phyloP scores from a whole-genome alignment of 352 stramenopile species.

The Phytophthora vignae region DNA sequence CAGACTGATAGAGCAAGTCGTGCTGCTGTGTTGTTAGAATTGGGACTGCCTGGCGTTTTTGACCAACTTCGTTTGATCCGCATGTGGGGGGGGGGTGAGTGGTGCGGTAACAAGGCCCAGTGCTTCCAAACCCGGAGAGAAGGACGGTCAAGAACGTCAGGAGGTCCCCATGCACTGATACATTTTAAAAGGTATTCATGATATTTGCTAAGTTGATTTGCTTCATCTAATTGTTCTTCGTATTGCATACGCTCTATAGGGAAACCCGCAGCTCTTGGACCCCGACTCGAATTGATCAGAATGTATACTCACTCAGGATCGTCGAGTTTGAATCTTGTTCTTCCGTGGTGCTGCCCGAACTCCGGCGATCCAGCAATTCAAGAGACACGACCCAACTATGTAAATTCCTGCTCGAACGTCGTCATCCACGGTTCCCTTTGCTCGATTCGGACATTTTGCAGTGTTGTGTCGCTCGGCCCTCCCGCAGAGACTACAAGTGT shows the following conservation, averaged over 20 bases:
- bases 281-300: conserved; percentile 15
- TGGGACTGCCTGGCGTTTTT: neutral
- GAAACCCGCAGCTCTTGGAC: conserved; percentile 16
- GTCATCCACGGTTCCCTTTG: neutral
- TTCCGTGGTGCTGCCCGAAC: neutral
- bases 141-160: neutral
- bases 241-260: conserved; percentile 27
- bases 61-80: conserved; percentile 14
- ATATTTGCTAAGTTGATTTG: conserved; percentile 12
- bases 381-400: conserved; percentile 6
- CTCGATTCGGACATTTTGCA: conserved; percentile 12
- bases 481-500: conserved; percentile 3
- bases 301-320: conserved; percentile 15
- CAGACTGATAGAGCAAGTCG: neutral
- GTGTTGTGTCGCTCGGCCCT: conserved; percentile 7
- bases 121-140: conserved; percentile 25
- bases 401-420: too few relatives aligned
- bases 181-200: conserved; percentile 11
- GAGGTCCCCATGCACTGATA: neutral
- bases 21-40: neutral
- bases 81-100: conserved; percentile 19
- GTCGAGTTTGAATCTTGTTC: neutral
- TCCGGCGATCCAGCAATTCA: neutral
- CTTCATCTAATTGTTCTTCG: conserved; percentile 16
- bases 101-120: conserved; percentile 26